Conservation (phyloP, 768 basidiomycete genomes). For the Lactarius sp. region DNA sequence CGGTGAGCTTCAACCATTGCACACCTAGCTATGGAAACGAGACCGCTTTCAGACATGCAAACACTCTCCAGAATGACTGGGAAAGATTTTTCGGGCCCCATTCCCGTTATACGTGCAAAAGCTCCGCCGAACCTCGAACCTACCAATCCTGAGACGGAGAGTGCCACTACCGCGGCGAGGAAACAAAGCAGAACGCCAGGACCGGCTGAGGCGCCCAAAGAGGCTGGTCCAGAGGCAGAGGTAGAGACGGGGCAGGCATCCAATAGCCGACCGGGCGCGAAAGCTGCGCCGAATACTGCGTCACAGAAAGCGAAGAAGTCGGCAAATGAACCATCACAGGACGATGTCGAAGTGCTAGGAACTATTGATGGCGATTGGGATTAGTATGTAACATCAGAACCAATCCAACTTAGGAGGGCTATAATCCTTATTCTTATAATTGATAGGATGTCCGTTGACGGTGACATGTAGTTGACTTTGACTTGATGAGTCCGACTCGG, state of each 20-base stretch:
- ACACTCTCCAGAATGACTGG: constrained; percentile 76
- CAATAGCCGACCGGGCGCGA: constrained; percentile 7
- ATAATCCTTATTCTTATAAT: background rate
- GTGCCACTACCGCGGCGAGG: background rate
- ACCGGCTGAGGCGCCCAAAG: constrained; percentile 11
- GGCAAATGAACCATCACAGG: constrained; percentile 20
- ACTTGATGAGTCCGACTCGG: background rate
- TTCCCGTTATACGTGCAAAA: constrained; percentile 56
- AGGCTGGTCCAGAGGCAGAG: background rate
- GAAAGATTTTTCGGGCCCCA: constrained; percentile 79
- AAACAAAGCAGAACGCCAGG: constrained; percentile 23
- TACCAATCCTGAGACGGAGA: constrained; percentile 9
- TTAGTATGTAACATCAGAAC: constrained; percentile 1
- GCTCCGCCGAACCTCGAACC: constrained; percentile 35
- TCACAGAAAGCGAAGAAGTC: constrained; percentile 19
- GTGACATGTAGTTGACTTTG: background rate
- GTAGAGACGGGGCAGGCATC: constrained; percentile 3
- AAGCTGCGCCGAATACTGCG: background rate
- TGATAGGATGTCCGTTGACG: background rate
- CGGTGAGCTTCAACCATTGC: constrained; percentile 44
- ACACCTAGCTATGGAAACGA: background rate
- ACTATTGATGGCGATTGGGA: constrained; percentile 30
- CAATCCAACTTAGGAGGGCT: background rate
- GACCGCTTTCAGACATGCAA: constrained; percentile 51
- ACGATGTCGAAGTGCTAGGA: constrained; percentile 32